phyloP scores from a whole-genome alignment of 768 basidiomycete species.

The Suillus subaureus region DNA sequence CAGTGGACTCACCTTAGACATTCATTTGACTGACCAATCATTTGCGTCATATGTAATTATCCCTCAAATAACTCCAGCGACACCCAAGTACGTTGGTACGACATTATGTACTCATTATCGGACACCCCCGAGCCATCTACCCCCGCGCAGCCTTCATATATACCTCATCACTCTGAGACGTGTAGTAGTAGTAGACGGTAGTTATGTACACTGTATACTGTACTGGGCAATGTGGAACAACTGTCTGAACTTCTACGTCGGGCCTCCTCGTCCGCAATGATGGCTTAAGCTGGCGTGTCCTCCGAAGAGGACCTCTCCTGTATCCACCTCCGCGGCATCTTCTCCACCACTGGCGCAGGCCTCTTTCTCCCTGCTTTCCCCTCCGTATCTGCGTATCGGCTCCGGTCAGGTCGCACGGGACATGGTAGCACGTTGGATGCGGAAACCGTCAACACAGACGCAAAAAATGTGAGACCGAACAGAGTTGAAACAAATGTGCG shows the following conservation, averaged over 20 bases:
- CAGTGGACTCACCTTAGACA: constrained; percentile 22
- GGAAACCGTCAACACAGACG: constrained; percentile 77
- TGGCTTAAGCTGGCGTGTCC: constrained; percentile 13
- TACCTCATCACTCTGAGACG: not conserved
- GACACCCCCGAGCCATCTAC: not conserved
- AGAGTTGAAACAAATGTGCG: constrained; percentile 78
- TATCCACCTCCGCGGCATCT: constrained; percentile 77
- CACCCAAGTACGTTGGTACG: constrained; percentile 1
- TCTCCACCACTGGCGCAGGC: constrained; percentile 51
- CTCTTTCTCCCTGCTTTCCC: constrained; percentile 27
- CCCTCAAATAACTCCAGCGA: not conserved
- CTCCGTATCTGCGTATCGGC: constrained; percentile 60
- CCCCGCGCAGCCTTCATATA: not conserved
- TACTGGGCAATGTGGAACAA: not conserved
- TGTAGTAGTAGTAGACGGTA: constrained; percentile 2
- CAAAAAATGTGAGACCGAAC: constrained; percentile 80
- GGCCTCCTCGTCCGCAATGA: not conserved
- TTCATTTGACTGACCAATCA: not conserved
- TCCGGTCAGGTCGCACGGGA: constrained; percentile 64
- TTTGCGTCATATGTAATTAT: not conserved
- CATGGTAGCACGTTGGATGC: constrained; percentile 81
- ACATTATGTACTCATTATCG: not conserved
- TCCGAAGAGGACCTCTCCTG: constrained; percentile 55
- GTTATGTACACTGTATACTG: constrained; percentile 1
- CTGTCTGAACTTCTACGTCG: not conserved